Conservation (phyloP, 257 asterid genomes). For the Perilla frutescens region DNA sequence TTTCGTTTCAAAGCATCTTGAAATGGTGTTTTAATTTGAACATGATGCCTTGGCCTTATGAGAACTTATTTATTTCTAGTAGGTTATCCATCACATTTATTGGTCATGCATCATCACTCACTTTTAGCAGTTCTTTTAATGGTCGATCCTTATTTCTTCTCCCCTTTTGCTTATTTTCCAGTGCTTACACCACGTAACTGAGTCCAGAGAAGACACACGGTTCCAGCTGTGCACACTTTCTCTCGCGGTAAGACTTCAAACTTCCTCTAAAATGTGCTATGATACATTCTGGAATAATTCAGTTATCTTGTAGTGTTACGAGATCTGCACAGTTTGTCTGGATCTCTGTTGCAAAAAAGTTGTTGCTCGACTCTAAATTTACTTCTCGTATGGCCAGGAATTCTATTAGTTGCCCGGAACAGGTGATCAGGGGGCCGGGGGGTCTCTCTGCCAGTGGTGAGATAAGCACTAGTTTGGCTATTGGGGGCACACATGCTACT, state of each 20-base stretch:
- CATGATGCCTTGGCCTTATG: slow-evolving; percentile 3
- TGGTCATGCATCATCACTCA: slow-evolving; percentile 18
- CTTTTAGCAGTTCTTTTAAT: slow-evolving; percentile 19
- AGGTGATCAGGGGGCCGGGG: slow-evolving; percentile 47
- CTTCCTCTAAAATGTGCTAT: slow-evolving; percentile 19
- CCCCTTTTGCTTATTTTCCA: slow-evolving; percentile 41
- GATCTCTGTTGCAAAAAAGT: too few species aligned
- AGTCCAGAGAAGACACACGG: slow-evolving; percentile 49
- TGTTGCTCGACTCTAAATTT: slow-evolving; percentile 8
- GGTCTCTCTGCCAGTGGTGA: slow-evolving; percentile 62
- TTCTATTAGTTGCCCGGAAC: slow-evolving; percentile 35
- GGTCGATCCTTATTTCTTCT: slow-evolving; percentile 32
- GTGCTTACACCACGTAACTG: slow-evolving; percentile 63
- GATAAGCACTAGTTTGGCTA: slow-evolving; percentile 58
- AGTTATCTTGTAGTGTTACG: slow-evolving; percentile 11
- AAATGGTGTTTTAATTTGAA: slow-evolving; percentile 20
- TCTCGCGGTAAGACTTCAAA: slow-evolving; percentile 43
- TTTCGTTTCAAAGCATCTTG: slow-evolving; percentile 6
- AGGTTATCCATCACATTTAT: slow-evolving; percentile 13
- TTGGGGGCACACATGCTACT: slow-evolving; percentile 37
- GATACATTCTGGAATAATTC: slow-evolving; percentile 12
- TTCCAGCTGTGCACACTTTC: slow-evolving; percentile 43
- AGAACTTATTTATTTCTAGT: slow-evolving; percentile 3
- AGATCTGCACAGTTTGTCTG: slow-evolving; percentile 19
- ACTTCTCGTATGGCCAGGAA: slow-evolving; percentile 46